Conservation (phyloP, 805 yeast genomes). For the Wickerhamiella alocasiicola region DNA sequence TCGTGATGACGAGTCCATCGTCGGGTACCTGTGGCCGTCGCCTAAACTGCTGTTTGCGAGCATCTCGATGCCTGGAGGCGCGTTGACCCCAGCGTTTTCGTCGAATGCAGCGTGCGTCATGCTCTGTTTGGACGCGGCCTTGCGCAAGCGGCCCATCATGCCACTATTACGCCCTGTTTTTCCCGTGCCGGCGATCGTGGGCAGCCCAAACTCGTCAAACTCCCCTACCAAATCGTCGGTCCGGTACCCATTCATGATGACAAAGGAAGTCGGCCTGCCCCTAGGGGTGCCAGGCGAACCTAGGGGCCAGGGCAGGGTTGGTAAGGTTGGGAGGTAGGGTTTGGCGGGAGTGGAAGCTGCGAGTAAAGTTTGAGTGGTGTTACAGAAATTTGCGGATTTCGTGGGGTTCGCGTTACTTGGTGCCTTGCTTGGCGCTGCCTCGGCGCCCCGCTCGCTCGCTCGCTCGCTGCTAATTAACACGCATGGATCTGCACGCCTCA, state of each 20-base stretch:
- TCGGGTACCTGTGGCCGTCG: slow-evolving; percentile 29
- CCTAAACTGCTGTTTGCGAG: slow-evolving; percentile 20
- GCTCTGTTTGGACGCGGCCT: slow-evolving; percentile 10
- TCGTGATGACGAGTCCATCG: slow-evolving; percentile 17
- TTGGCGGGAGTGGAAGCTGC: no score
- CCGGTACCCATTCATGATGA: slow-evolving; percentile 10
- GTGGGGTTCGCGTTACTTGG: no score
- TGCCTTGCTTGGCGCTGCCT: no score
- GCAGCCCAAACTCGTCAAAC: slow-evolving; percentile 22
- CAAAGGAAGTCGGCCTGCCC: not conserved
- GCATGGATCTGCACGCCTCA: no score
- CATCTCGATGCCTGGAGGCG: slow-evolving; percentile 20
- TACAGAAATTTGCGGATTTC: no score
- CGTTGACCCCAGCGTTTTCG: slow-evolving; percentile 21
- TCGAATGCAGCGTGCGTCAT: slow-evolving; percentile 16
- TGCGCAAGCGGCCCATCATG: slow-evolving; percentile 10
- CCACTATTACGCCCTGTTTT: slow-evolving; percentile 6
- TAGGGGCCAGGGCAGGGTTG: no score
- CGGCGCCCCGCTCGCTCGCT: no score
- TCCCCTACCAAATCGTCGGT: slow-evolving; percentile 9
- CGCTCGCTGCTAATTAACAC: no score
- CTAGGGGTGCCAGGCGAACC: no score
- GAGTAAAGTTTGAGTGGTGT: no score
- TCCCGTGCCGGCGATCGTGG: slow-evolving; percentile 11
- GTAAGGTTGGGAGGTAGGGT: no score